phyloP scores from a whole-genome alignment of 768 basidiomycete genomes.

The Pleurotus ostreatus region DNA sequence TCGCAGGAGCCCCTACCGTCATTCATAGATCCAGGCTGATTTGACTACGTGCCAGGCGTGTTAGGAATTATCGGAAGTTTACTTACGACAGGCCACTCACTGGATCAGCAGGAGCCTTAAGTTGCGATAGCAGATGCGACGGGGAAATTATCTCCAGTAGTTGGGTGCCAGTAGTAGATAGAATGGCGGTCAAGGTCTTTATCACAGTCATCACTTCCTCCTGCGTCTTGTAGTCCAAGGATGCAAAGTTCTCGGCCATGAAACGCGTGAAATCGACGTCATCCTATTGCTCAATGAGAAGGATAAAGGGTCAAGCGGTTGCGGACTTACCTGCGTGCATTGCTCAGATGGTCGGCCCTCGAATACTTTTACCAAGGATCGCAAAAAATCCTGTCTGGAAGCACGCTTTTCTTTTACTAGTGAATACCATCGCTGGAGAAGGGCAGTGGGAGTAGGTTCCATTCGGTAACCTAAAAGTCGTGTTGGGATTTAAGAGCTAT shows the following conservation, averaged over 20 bases:
- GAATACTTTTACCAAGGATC: slow-evolving; percentile 76
- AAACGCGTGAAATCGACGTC: slow-evolving; percentile 87
- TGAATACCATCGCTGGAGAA: slow-evolving; percentile 88
- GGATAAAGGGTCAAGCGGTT: too few species aligned
- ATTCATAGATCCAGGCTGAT: too few species aligned
- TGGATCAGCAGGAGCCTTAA: slow-evolving; percentile 31
- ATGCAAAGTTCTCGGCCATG: slow-evolving; percentile 91
- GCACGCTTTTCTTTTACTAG: slow-evolving; percentile 89
- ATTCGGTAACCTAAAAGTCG: slow-evolving; percentile 55
- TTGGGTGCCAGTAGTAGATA: slow-evolving; percentile 80
- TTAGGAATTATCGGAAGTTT: too few species aligned
- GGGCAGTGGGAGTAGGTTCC: slow-evolving; percentile 61
- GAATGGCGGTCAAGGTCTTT: slow-evolving; percentile 67
- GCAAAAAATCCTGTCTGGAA: slow-evolving; percentile 83
- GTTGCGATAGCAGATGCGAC: slow-evolving; percentile 60
- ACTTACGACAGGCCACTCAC: not conserved
- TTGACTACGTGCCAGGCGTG: too few species aligned
- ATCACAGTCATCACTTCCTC: slow-evolving; percentile 90
- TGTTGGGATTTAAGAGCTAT: not conserved
- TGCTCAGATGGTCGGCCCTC: slow-evolving; percentile 60
- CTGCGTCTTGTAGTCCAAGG: slow-evolving; percentile 91
- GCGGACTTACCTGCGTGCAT: slow-evolving; percentile 49
- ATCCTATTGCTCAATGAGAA: slow-evolving; percentile 37
- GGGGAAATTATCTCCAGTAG: slow-evolving; percentile 74
- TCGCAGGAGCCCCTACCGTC: too few species aligned